Conservation (phyloP, 768 basidiomycete genomes). For the Psilocybe cyanescens region DNA sequence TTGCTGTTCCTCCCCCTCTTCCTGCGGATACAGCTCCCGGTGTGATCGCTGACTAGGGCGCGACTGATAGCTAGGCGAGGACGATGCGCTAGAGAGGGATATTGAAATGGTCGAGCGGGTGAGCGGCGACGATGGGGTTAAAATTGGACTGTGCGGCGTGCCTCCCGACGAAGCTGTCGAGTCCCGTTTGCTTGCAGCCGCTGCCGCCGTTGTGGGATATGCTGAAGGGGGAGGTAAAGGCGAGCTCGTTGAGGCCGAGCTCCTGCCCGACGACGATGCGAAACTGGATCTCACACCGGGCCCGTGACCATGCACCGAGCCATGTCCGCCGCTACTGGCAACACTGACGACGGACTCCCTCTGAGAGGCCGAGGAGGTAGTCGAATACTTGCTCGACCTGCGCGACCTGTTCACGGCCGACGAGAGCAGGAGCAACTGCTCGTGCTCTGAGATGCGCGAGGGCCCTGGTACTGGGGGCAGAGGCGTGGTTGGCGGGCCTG, state of each 20-base stretch:
- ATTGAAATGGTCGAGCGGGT: slow-evolving; percentile 30
- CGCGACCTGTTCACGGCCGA: slow-evolving; percentile 17
- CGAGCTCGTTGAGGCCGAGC: slow-evolving; percentile 3
- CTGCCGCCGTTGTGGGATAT: not conserved
- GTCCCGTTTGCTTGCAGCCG: not conserved
- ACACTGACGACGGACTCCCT: slow-evolving; percentile 27
- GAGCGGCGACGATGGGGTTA: not conserved
- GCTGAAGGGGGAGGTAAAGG: not conserved
- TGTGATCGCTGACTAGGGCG: not conserved
- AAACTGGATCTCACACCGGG: slow-evolving; percentile 10
- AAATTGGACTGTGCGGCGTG: too few species aligned
- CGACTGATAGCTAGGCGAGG: not conserved
- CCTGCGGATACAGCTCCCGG: not conserved
- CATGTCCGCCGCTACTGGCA: slow-evolving; percentile 16
- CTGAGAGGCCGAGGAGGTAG: slow-evolving; percentile 11
- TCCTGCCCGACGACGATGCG: slow-evolving; percentile 10
- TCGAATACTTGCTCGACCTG: slow-evolving; percentile 28
- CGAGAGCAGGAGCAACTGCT: slow-evolving; percentile 42
- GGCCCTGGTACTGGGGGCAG: slow-evolving; percentile 72
- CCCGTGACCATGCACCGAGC: not conserved
- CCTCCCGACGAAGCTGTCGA: not conserved
- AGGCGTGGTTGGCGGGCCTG: slow-evolving; percentile 57
- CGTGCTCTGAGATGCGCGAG: slow-evolving; percentile 55
- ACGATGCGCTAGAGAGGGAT: slow-evolving; percentile 13
- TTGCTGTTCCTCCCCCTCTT: slow-evolving; percentile 9